Base-by-base conservation (phyloP, 2,329 filamentous ascomycete species). In the Paecilomyces sp. region DNA sequence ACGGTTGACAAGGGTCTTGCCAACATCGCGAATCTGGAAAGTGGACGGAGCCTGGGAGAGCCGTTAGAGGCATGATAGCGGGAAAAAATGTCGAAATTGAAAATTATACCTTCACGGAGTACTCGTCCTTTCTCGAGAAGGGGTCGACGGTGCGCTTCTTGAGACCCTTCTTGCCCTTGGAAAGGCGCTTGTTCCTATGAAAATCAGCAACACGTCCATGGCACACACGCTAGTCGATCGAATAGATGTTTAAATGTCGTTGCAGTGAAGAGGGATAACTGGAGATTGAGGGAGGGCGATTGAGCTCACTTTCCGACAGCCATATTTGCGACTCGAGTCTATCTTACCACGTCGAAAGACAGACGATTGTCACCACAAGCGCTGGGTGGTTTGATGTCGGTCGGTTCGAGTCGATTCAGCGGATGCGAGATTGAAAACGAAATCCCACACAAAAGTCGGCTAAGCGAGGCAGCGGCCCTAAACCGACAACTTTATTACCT, bases 101-200 rank as follows among this genome's bases (percentile, higher is more conserved):
- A 22, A 5, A 57, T 83, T 28, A 70, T 76, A 91, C 89, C 88
- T 97, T 97, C 82, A 99, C 88, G 76, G 89, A 90, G 85, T 92
- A 99, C 91, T 95, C 97, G 81, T 97, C 94, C 87, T 99, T 99
- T 79, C 93, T 90, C 76, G 92, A 87, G 86, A 97, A 97, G 76
- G 94, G 93, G 82, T 99, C 94, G 74, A 89, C 84, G 76, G 92
- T 93, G 85, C 93, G 93, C 93, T 99, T 97, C 91, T 97, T 97
- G 80, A 97, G 86, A 82, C 94, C 93, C 88, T 99, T 99, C 91
- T 97, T 99, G 85, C 94, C 94, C 88, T 99, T 99, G 70, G 94
- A 97, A 85, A 99, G 88, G 87, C 94, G 92, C 92, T 99, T 99
- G 89, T 99, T 99, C 91, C 89, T 92, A 72, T 30, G 60, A 60